These are phyloP conservation scores for Phytophthora cryptogea DNA, from an alignment of 352 stramenopile genomes.

Conservation along the genomic window DNA sequence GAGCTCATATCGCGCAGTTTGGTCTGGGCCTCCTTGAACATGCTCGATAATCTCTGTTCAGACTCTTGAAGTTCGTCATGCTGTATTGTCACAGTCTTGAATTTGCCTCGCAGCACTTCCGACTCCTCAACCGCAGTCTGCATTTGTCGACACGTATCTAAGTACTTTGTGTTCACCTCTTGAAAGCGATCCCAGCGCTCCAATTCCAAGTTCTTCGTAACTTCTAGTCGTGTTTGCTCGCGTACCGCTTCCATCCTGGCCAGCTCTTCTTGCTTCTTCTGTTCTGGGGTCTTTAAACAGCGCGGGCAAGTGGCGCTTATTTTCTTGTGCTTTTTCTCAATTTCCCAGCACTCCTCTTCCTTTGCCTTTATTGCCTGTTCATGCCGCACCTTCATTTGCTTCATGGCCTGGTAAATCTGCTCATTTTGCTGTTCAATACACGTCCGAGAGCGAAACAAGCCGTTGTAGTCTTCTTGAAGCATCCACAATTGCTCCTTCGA, in stretches of 20 bases:
- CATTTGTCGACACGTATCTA: conserved; percentile 51
- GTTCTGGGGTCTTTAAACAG: conserved; percentile 64
- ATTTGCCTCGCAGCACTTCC: conserved; percentile 32
- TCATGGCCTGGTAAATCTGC: conserved; percentile 47
- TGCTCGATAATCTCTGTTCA: conserved; percentile 27
- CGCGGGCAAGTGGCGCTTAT: conserved; percentile 45
- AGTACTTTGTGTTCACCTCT: conserved; percentile 71
- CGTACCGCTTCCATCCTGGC: conserved; percentile 46
- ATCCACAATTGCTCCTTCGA: conserved; percentile 64
- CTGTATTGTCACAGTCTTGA: conserved; percentile 39
- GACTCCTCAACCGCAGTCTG: conserved; percentile 38
- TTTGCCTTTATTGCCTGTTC: conserved; percentile 54
- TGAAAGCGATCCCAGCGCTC: conserved; percentile 73
- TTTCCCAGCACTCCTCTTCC: conserved; percentile 59
- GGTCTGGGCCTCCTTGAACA: conserved; percentile 29
- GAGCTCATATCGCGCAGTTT: conserved; percentile 24
- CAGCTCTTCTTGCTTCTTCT: conserved; percentile 44
- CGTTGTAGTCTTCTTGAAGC: conserved; percentile 77
- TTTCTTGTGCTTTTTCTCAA: conserved; percentile 67
- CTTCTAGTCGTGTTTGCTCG: conserved; percentile 53
- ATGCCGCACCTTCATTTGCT: conserved; percentile 49
- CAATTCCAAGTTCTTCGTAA: conserved; percentile 62
- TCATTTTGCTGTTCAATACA: conserved; percentile 53
- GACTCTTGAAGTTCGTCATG: conserved; percentile 35
- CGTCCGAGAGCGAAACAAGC: conserved; percentile 51